These are phyloP conservation scores for Tetracladium setigerum DNA, from an alignment of 495 filamentous ascomycete genomes.

Conservation along the genomic window DNA sequence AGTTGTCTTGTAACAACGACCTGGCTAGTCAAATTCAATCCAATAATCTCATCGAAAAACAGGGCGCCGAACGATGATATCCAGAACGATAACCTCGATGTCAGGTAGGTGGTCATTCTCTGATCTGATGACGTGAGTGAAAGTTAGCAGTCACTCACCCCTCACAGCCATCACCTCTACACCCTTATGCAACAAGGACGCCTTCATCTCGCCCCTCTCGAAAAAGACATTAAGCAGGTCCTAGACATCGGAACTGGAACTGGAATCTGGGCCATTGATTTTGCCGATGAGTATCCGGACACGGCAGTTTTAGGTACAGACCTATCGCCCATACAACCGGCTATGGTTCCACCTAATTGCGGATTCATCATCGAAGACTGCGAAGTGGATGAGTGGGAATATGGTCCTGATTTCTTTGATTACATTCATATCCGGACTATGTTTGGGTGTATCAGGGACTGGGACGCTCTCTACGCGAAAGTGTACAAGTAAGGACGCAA, in stretches of 20 bases:
- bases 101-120: slow-evolving; percentile 9
- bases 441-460: slow-evolving; percentile 29
- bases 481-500: slow-evolving; percentile 9
- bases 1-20: background rate
- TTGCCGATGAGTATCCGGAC: slow-evolving; percentile 44
- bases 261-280: slow-evolving; percentile 47
- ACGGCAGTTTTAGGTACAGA: slow-evolving; percentile 46
- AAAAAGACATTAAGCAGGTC: slow-evolving; percentile 10
- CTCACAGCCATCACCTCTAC: slow-evolving; percentile 29
- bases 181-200: slow-evolving; percentile 23
- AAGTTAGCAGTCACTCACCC: background rate
- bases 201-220: slow-evolving; percentile 26
- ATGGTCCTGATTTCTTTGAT: slow-evolving; percentile 37
- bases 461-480: slow-evolving; percentile 17
- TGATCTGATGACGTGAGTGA: background rate
- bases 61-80: slow-evolving; percentile 18
- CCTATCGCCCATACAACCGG: slow-evolving; percentile 40
- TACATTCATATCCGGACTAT: slow-evolving; percentile 47
- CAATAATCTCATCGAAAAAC: background rate
- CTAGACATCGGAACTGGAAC: slow-evolving; percentile 19
- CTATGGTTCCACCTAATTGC: slow-evolving; percentile 45
- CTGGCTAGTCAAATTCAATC: too few relatives aligned
- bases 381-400: slow-evolving; percentile 45
- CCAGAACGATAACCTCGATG: slow-evolving; percentile 18
- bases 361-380: slow-evolving; percentile 44